phyloP scores from a whole-genome alignment of 2,329 filamentous ascomycete species.

The Venturia asperata region DNA sequence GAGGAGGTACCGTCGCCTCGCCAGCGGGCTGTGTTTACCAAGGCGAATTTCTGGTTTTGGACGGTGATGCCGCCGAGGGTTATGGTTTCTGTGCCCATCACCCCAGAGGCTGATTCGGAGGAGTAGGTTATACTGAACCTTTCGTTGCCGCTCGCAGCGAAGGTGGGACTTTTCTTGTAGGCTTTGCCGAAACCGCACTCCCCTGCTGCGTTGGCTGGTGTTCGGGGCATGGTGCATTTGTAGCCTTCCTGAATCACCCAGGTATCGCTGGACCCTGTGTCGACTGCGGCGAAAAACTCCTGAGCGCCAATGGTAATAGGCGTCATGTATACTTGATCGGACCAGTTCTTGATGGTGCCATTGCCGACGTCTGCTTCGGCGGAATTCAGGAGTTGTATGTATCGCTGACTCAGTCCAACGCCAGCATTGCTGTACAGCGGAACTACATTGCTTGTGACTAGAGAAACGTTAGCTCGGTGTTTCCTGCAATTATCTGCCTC shows the following conservation, averaged over 20 bases:
- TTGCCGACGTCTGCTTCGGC: constrained; percentile 1
- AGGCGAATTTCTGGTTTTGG: constrained; percentile 14
- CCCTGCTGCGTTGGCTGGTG: background rate
- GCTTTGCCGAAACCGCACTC: constrained; percentile 15
- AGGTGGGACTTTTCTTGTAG: constrained; percentile 17
- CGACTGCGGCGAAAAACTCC: constrained; percentile 18
- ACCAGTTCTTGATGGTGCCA: constrained; percentile 11
- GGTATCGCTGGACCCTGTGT: constrained; percentile 20
- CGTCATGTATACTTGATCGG: constrained; percentile 17
- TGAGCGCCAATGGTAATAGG: constrained; percentile 17
- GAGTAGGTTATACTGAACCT: constrained; percentile 18
- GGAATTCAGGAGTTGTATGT: constrained; percentile 10
- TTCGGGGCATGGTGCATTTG: constrained; percentile 13
- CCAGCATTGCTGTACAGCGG: background rate
- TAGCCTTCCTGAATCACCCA: constrained; percentile 18
- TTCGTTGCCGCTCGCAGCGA: background rate
- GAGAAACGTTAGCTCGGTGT: background rate
- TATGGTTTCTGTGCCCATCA: constrained; percentile 18
- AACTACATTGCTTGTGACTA: constrained; percentile 2
- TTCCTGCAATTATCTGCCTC: too few species aligned
- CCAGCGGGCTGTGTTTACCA: constrained; percentile 18
- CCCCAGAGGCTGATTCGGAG: constrained; percentile 17
- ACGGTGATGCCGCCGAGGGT: constrained; percentile 16
- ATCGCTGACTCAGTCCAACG: background rate
- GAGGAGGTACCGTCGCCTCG: constrained; percentile 18